Conservation (phyloP, 805 yeast species). For the Saccharomycopsis olivae region DNA sequence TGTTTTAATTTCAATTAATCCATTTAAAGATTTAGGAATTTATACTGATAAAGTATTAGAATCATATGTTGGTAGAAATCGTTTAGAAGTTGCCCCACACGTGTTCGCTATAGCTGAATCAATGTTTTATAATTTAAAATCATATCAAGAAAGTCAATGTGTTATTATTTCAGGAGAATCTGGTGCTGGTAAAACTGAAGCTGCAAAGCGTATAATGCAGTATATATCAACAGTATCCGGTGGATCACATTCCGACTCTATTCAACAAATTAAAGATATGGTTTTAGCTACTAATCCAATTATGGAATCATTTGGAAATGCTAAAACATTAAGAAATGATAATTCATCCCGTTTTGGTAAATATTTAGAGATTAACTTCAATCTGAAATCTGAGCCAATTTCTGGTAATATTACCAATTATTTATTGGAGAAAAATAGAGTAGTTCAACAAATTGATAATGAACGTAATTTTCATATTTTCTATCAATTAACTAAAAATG, state of each 20-base stretch:
- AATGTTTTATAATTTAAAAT: constrained; percentile 91
- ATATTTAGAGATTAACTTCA: constrained; percentile 85
- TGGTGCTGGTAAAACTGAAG: constrained; percentile 98
- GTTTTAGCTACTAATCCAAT: constrained; percentile 94
- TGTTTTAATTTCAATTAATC: constrained; percentile 91
- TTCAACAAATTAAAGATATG: constrained; percentile 89
- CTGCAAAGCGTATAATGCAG: constrained; percentile 96
- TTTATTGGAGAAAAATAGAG: constrained; percentile 88
- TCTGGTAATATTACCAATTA: constrained; percentile 96
- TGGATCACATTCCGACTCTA: constrained; percentile 52
- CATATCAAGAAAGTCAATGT: constrained; percentile 91
- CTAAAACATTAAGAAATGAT: constrained; percentile 81
- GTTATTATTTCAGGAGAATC: constrained; percentile 96
- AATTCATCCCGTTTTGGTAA: constrained; percentile 90
- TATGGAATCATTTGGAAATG: constrained; percentile 87
- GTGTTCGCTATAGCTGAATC: constrained; percentile 96
- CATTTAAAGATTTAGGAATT: constrained; percentile 92
- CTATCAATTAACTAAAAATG: constrained; percentile 90
- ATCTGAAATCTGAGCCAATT: constrained; percentile 73
- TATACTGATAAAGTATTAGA: constrained; percentile 72
- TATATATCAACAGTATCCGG: constrained; percentile 83
- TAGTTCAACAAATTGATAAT: constrained; percentile 84
- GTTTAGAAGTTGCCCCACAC: constrained; percentile 96
- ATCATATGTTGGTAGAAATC: constrained; percentile 79
- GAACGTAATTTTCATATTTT: constrained; percentile 97